phyloP scores from a whole-genome alignment of 1,139 yeast species.

The Suhomyces guaymorum region DNA sequence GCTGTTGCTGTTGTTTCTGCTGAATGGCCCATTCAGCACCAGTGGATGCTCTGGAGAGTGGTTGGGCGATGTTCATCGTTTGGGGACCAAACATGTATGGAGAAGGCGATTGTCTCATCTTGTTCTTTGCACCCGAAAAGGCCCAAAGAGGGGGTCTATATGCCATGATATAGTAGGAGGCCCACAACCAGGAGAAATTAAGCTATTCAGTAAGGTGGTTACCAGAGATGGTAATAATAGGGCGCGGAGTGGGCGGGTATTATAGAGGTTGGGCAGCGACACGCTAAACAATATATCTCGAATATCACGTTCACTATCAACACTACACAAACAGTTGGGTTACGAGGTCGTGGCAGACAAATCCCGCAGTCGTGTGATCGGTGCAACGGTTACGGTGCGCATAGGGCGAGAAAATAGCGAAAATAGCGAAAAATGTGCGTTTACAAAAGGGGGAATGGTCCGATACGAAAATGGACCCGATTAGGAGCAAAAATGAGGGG shows the following conservation, averaged over 20 bases:
- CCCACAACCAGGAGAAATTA: background rate
- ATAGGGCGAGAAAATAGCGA: too few relatives aligned
- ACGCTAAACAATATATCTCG: constrained; percentile 3
- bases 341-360: background rate
- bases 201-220: constrained; percentile 1
- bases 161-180: constrained; percentile 12
- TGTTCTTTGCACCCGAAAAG: constrained; percentile 15
- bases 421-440: too few relatives aligned
- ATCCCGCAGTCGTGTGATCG: constrained; percentile 3
- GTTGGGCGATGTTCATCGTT: constrained; percentile 42
- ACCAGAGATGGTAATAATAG: constrained; percentile 1
- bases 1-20: constrained; percentile 18
- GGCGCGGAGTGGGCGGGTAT: constrained; percentile 1
- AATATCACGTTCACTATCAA: constrained; percentile 7
- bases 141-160: constrained; percentile 16
- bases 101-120: constrained; percentile 16
- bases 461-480: too few relatives aligned
- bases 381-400: too few relatives aligned
- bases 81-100: constrained; percentile 19
- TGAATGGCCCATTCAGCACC: constrained; percentile 36
- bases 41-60: constrained; percentile 44
- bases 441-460: too few relatives aligned
- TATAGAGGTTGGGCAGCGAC: constrained; percentile 1
- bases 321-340: constrained; percentile 2
- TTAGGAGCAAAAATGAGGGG: too few relatives aligned